These are phyloP conservation scores for Monilinia aucupariae DNA, from an alignment of 2,329 filamentous ascomycete genomes.

Conservation along the genomic window DNA sequence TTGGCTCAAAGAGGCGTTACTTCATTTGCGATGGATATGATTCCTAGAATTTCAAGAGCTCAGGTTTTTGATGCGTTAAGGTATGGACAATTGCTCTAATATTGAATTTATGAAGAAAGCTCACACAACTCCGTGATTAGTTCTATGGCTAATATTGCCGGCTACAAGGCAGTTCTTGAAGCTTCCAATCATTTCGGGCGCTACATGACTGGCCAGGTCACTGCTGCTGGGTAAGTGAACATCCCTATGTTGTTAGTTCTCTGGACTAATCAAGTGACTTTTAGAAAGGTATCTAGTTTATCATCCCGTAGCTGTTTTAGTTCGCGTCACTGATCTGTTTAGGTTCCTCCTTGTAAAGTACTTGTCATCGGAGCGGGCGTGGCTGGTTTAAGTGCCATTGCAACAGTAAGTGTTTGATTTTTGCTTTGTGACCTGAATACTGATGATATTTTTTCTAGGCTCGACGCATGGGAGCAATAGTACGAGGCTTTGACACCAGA, in stretches of 20 bases:
- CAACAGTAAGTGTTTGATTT: conserved; percentile 48
- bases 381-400: conserved; percentile 82
- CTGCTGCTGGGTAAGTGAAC: conserved; percentile 62
- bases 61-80: conserved; percentile 80
- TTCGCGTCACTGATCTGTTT: conserved; percentile 31
- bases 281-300: conserved; percentile 30
- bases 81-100: conserved; percentile 19
- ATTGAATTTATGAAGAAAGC: conserved; percentile 15
- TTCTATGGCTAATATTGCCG: conserved; percentile 92
- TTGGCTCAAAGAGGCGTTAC: conserved; percentile 67
- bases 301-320: background rate
- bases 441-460: conserved; percentile 41
- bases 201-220: conserved; percentile 84
- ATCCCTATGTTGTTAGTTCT: background rate
- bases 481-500: conserved; percentile 86
- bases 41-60: conserved; percentile 81
- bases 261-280: conserved; percentile 29
- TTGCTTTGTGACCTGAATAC: background rate
- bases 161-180: conserved; percentile 86
- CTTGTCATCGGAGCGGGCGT: conserved; percentile 87
- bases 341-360: conserved; percentile 87
- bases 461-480: conserved; percentile 79
- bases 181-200: conserved; percentile 85
- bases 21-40: conserved; percentile 86
- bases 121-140: conserved; percentile 39